A percentile compares a stretch with the other conserved stretches of the same genome.
Evolutionary conservation across 148 eudicot species (phyloP).

Genomic region (Chenopodium berlandieri): DNA sequence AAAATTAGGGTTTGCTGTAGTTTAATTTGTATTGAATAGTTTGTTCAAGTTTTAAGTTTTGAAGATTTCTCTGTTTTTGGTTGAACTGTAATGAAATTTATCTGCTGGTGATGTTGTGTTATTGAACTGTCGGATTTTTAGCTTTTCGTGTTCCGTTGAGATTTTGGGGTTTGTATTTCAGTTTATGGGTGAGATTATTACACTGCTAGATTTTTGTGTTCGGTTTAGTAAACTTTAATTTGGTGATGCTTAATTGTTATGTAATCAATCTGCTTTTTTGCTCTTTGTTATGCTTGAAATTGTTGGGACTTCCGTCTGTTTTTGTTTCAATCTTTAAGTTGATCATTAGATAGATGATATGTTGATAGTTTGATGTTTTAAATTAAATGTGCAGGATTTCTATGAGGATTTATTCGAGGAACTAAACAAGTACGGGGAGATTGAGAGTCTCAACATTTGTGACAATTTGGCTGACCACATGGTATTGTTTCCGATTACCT

Average conservation of each 20-base stretch:
- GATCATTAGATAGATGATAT: neutral
- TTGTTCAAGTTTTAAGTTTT: neutral
- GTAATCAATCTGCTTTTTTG: too few species aligned
- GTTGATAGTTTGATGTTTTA: conserved; percentile 12
- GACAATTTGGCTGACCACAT: conserved; percentile 96
- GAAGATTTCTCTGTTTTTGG: too few species aligned
- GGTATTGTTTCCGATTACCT: conserved; percentile 36
- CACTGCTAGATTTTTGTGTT: neutral
- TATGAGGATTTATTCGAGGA: conserved; percentile 93
- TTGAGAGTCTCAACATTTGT: conserved; percentile 84
- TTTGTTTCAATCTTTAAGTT: neutral
- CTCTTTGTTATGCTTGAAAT: neutral
- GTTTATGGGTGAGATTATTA: neutral
- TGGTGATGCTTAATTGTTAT: neutral
- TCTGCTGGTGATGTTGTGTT: neutral
- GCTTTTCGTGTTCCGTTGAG: too few species aligned
- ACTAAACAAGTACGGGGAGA: conserved; percentile 87
- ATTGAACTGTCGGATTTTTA: too few species aligned
- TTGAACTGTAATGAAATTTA: too few species aligned
- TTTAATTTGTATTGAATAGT: too few species aligned
- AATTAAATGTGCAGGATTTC: conserved; percentile 57
- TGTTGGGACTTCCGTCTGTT: neutral
- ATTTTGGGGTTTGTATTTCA: neutral
- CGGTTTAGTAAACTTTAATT: neutral
- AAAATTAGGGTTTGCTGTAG: neutral